A percentile compares a stretch with the other conserved stretches of the same genome.
phyloP scores from a whole-genome alignment of 1,284 basidiomycete genomes.

The Papiliotrema terrestris region DNA sequence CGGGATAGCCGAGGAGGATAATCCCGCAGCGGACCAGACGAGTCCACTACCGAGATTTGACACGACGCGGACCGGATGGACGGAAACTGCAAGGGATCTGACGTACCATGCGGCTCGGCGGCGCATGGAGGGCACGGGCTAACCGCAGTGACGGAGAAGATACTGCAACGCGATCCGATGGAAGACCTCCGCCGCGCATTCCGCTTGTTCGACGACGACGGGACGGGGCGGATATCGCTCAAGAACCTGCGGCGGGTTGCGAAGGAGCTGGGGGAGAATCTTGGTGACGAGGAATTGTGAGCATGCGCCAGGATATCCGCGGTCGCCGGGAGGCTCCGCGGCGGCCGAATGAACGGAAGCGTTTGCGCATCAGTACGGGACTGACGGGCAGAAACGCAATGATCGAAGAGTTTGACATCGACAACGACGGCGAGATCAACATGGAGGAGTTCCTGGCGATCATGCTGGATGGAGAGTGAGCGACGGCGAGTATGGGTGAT shows the following conservation, averaged over 20 bases:
- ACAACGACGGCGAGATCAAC: conserved; percentile 96
- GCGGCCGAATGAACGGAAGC: no score
- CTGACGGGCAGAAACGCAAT: conserved; percentile 78
- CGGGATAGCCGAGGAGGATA: no score
- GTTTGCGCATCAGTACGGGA: no score
- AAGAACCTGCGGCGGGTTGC: conserved; percentile 90
- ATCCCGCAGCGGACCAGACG: no score
- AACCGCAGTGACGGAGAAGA: conserved; percentile 83
- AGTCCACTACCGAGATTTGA: no score
- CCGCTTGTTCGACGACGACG: conserved; percentile 93
- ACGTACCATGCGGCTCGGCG: no score
- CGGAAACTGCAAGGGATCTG: no score
- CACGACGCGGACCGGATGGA: no score
- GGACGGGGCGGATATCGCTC: conserved; percentile 88
- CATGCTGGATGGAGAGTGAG: conserved; percentile 84
- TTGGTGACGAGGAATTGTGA: conserved; percentile 96
- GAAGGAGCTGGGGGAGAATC: conserved; percentile 91
- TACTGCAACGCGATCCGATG: conserved; percentile 89
- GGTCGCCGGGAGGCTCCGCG: no score
- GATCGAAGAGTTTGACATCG: conserved; percentile 99
- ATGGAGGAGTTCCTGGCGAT: conserved; percentile 64
- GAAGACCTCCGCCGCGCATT: conserved; percentile 95
- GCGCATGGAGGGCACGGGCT: no score
- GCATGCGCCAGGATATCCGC: conserved; percentile 44
- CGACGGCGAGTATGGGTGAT: background rate